These are phyloP conservation scores for Brassica hybrid DNA, from an alignment of 441 rosid species.

Conservation along the genomic window DNA sequence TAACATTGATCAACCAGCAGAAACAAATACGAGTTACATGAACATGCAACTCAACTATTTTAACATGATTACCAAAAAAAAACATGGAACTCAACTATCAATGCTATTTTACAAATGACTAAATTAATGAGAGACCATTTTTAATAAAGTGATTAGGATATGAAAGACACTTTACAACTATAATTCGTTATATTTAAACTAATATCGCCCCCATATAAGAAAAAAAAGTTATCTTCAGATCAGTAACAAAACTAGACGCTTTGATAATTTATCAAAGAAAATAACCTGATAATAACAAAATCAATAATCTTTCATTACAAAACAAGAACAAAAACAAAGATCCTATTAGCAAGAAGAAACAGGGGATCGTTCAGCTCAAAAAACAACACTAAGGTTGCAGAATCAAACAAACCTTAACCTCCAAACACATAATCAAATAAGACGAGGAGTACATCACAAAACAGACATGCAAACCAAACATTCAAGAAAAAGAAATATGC, in stretches of 20 bases:
- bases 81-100: not conserved
- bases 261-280: not conserved
- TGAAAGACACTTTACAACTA: not conserved
- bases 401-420: slow-evolving; percentile 2
- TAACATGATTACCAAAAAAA: no score
- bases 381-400: not conserved
- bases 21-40: not conserved
- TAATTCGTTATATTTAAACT: not conserved
- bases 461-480: slow-evolving; percentile 24
- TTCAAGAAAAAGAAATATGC: not conserved
- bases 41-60: slow-evolving; percentile 9
- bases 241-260: not conserved
- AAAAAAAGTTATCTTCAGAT: not conserved
- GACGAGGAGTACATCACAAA: not conserved
- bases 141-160: no score
- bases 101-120: not conserved
- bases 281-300: slow-evolving; percentile 11
- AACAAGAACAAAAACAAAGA: not conserved
- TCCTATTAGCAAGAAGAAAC: not conserved
- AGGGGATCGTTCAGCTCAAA: not conserved
- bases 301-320: not conserved
- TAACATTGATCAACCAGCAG: not conserved
- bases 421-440: slow-evolving; percentile 7
- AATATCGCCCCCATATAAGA: not conserved
- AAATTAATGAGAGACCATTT: no score